A percentile compares a stretch with the other conserved stretches of the same genome.
These are phyloP conservation scores for Macaranga tanarius DNA, from an alignment of 441 rosid species.

Conservation along the genomic window DNA sequence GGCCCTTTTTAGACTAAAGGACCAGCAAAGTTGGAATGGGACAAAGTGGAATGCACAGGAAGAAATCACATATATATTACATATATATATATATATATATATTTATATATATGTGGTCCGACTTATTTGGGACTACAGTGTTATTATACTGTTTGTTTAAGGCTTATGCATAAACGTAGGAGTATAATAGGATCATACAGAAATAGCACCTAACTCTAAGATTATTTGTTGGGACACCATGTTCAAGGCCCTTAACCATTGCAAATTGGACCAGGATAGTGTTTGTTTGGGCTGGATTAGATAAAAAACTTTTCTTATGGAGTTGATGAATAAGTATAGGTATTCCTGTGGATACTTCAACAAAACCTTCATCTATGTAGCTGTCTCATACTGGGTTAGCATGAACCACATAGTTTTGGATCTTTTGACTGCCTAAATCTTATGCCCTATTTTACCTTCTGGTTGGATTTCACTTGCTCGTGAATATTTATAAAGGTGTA, in stretches of 20 bases:
- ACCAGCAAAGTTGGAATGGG: not conserved
- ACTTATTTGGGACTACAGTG: no score
- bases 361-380: not conserved
- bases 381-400: not conserved
- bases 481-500: not conserved
- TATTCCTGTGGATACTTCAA: not conserved
- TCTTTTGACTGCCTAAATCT: not conserved
- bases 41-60: not conserved
- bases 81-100: no score
- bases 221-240: not conserved
- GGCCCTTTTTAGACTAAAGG: not conserved
- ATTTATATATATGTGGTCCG: no score
- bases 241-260: not conserved
- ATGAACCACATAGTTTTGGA: not conserved
- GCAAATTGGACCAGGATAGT: not conserved
- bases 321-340: not conserved
- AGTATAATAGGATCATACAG: not conserved
- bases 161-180: not conserved
- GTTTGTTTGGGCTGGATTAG: not conserved
- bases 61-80: not conserved
- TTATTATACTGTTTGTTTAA: not conserved
- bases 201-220: not conserved
- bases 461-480: not conserved
- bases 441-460: not conserved
- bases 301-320: not conserved